phyloP scores from a whole-genome alignment of 75 land plant genomes.

The Pinus taeda region DNA sequence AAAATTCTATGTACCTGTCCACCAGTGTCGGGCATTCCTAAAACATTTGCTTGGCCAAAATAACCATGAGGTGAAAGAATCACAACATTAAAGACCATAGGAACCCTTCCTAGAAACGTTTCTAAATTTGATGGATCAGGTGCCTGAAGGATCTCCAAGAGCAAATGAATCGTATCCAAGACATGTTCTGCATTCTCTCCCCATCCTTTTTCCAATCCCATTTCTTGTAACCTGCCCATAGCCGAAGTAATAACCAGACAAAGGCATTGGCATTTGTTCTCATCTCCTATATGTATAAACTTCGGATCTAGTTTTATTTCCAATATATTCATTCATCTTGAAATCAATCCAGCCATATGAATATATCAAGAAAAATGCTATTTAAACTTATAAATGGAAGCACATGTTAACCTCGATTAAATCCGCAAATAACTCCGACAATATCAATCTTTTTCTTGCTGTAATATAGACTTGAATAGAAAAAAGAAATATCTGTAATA shows the following conservation, averaged over 20 bases:
- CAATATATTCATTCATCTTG: too few species aligned
- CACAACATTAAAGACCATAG: conserved; percentile 80
- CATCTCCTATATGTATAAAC: too few species aligned
- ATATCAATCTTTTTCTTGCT: too few species aligned
- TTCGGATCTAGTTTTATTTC: too few species aligned
- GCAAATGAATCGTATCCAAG: conserved; percentile 56
- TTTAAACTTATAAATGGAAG: too few species aligned
- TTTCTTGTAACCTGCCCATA: conserved; percentile 53
- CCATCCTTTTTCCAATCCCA: conserved; percentile 82
- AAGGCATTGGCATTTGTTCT: too few species aligned
- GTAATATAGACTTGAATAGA: too few species aligned
- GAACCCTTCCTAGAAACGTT: conserved; percentile 59
- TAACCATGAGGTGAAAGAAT: conserved; percentile 80
- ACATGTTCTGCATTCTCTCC: conserved; percentile 60
- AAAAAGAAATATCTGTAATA: too few species aligned
- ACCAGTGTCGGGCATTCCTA: conserved; percentile 80
- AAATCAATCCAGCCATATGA: too few species aligned
- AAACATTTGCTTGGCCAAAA: conserved; percentile 74
- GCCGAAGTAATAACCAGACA: background rate
- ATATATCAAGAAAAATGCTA: too few species aligned
- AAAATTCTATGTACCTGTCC: conserved; percentile 50
- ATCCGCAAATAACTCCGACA: too few species aligned
- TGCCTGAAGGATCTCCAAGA: conserved; percentile 71
- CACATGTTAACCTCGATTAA: too few species aligned
- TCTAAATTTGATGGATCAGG: conserved; percentile 67